Conservation (phyloP, 768 basidiomycete genomes). For the Glaciozyma martinii region DNA sequence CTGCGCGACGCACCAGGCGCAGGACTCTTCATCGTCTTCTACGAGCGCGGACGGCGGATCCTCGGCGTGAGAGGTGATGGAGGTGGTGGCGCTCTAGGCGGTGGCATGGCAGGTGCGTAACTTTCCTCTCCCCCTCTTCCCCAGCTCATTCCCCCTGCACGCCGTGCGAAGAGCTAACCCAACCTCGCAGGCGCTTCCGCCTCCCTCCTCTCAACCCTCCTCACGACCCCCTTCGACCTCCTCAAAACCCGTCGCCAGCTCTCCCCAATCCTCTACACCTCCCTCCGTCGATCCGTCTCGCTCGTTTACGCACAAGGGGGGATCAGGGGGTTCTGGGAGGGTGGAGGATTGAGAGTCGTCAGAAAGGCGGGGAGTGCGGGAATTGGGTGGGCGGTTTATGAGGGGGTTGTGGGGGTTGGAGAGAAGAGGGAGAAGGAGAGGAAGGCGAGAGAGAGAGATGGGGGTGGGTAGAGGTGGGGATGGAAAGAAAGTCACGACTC, state of each 20-base stretch:
- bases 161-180: background rate
- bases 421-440: conserved; percentile 10
- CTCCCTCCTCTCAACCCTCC: conserved; percentile 27
- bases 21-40: conserved; percentile 42
- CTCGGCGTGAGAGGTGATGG: conserved; percentile 16
- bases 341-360: conserved; percentile 27
- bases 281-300: conserved; percentile 5
- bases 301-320: conserved; percentile 15
- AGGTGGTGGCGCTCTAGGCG: conserved; percentile 20
- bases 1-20: conserved; percentile 44
- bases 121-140: background rate
- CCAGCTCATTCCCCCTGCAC: no score
- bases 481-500: no score
- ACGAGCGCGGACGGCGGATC: conserved; percentile 35
- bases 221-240: conserved; percentile 33
- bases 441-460: no score
- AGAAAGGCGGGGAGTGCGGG: conserved; percentile 29
- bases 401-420: conserved; percentile 23
- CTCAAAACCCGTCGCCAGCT: conserved; percentile 30
- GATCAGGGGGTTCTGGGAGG: conserved; percentile 30
- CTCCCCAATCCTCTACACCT: conserved; percentile 15
- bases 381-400: conserved; percentile 32
- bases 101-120: conserved; percentile 15
- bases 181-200: conserved; percentile 21
- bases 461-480: no score